Base-by-base conservation (phyloP, 495 filamentous ascomycete genomes). In the Cairneyella variabilis region DNA sequence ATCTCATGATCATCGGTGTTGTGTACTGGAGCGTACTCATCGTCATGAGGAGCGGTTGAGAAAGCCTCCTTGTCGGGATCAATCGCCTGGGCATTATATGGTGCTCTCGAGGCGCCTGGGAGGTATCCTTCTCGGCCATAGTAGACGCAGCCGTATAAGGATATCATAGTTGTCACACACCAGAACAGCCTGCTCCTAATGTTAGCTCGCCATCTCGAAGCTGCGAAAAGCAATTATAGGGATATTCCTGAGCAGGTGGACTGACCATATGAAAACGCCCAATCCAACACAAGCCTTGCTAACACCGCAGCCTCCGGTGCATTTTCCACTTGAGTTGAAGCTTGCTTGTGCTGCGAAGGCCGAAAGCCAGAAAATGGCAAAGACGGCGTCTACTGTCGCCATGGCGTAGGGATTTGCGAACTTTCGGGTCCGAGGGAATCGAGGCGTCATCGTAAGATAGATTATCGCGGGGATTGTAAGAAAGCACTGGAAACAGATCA, bases 391-490 rank as follows among this genome's bases (percentile, higher is more conserved):
- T 40, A 95, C 70, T 4, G 75, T 76, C 17, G 85, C 79, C 68
- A 95, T 89, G 47, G 80, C 90, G 65, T 93, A 91, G 9, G 89
- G 85, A 58, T 95, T 84, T 40, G 88, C 88, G 56, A 91, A 81
- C 60, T 82, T 84, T 25, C 80, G 77, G 25, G 90, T 88, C 53
- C 90, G 83, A n/a, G 82, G 77, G 75, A 89, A 96, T 63, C 89
- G 83, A 21, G 90, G 91, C 4, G 90, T 82, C 73, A 90, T 87
- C 45, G 82, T 79, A 51, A 92, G 77, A 67, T 91, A 97, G 53
- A 96, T 79, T 56, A 93, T 79, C 21, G 83, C 88, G 4, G 90
- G 91, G 49, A 91, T 76, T 51, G 83, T 84, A 54, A 96, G 69
- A 80, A 90, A 95, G 71, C 88, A 93, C 91, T 96, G 54, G 54